phyloP scores from a whole-genome alignment of 441 rosid species.

The Corymbia calophylla region DNA sequence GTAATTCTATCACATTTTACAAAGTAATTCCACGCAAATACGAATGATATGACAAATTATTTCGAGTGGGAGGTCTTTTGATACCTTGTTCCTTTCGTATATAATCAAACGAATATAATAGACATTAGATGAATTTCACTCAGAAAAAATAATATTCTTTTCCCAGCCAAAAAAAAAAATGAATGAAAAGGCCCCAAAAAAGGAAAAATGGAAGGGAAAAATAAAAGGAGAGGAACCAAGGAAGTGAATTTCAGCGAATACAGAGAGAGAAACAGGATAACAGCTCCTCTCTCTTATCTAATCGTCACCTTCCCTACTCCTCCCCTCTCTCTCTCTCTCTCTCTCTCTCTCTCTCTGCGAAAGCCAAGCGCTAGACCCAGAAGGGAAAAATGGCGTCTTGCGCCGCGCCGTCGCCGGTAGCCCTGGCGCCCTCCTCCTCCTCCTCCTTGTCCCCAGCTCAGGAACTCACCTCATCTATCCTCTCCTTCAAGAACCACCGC shows the following conservation, averaged over 20 bases:
- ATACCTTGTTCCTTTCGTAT: background rate
- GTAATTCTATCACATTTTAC: background rate
- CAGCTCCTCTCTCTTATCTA: background rate
- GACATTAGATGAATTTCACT: background rate
- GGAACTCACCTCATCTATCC: conserved; percentile 37
- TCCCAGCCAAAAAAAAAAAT: background rate
- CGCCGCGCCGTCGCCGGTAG: conserved; percentile 24
- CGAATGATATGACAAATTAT: accelerated
- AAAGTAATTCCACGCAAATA: background rate
- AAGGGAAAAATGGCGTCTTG: conserved; percentile 32
- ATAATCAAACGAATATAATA: background rate
- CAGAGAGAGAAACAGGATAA: background rate
- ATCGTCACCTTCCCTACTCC: background rate
- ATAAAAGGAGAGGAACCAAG: background rate
- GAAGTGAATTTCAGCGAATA: background rate
- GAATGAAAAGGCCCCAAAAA: background rate
- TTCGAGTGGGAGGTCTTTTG: background rate
- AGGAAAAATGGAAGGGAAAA: background rate
- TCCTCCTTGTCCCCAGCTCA: conserved; percentile 32
- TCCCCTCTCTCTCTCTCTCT: background rate
- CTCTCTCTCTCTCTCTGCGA: background rate
- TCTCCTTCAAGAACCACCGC: conserved; percentile 43
- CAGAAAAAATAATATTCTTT: background rate
- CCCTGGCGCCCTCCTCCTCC: conserved; percentile 42
- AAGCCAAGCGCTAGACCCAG: background rate